Conservation (phyloP, 495 filamentous ascomycete genomes). For the Amniculicola lignicola region DNA sequence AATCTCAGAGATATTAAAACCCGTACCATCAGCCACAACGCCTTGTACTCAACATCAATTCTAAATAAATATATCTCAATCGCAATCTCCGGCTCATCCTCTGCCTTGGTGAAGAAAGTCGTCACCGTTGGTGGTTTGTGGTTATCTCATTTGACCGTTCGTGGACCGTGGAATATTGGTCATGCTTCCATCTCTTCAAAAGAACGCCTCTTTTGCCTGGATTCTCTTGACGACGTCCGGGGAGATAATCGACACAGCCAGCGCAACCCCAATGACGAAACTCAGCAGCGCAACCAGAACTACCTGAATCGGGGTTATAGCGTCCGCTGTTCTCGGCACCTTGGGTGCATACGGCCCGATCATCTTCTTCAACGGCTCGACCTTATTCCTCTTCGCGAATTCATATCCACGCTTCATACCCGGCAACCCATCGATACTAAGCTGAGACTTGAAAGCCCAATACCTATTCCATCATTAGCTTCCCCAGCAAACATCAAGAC, state of each 20-base stretch:
- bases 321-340: constrained; percentile 1
- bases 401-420: constrained; percentile 47
- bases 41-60: too few species aligned
- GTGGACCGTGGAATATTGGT: too few species aligned
- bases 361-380: constrained; percentile 53
- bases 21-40: too few species aligned
- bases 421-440: constrained; percentile 54
- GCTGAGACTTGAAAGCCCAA: constrained; percentile 56
- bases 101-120: too few species aligned
- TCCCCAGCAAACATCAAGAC: neutral
- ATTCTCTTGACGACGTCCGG: constrained; percentile 18
- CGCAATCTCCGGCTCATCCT: too few species aligned
- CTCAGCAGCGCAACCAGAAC: constrained; percentile 18
- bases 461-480: constrained; percentile 42
- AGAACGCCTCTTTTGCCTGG: constrained; percentile 17
- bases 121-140: too few species aligned
- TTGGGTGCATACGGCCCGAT: constrained; percentile 34
- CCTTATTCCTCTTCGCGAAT: constrained; percentile 43
- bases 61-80: too few species aligned
- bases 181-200: too few species aligned
- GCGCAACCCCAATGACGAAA: constrained; percentile 15
- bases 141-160: too few species aligned
- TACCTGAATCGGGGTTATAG: constrained; percentile 3
- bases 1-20: too few species aligned
- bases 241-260: neutral